phyloP scores from a whole-genome alignment of 106 monocot species.

The Iris macrosiphon region DNA sequence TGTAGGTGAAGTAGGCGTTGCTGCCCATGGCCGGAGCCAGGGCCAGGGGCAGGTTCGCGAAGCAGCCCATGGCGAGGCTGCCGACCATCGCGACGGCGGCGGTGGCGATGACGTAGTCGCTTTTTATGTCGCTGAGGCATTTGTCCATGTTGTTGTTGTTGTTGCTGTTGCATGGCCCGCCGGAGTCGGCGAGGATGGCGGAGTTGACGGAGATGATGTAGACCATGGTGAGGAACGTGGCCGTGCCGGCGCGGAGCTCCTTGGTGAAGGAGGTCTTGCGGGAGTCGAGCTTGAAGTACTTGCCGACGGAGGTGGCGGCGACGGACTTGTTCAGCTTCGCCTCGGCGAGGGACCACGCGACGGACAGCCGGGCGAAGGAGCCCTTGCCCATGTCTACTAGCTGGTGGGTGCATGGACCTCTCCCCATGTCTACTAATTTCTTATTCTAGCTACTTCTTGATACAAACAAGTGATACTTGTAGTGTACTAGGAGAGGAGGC shows the following conservation, averaged over 20 bases:
- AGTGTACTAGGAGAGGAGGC: too few relatives aligned
- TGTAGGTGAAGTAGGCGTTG: conserved; percentile 68
- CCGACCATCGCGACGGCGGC: conserved; percentile 21
- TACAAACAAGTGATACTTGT: too few relatives aligned
- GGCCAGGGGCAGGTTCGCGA: conserved; percentile 67
- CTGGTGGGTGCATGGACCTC: neutral
- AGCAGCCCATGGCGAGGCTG: conserved; percentile 40
- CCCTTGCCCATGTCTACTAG: conserved; percentile 1
- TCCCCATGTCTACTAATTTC: conserved; percentile 3
- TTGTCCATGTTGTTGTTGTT: conserved; percentile 13
- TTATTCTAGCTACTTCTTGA: neutral
- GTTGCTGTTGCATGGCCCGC: conserved; percentile 33
- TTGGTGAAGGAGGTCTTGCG: conserved; percentile 50
- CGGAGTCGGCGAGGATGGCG: conserved; percentile 57
- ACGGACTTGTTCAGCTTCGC: conserved; percentile 28
- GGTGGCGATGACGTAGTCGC: conserved; percentile 52
- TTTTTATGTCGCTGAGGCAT: conserved; percentile 24
- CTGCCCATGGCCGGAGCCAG: conserved; percentile 69
- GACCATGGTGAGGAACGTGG: conserved; percentile 71
- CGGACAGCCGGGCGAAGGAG: conserved; percentile 1
- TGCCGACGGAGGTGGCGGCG: conserved; percentile 20
- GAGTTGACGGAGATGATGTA: conserved; percentile 78
- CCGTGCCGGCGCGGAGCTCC: conserved; percentile 56
- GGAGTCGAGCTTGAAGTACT: conserved; percentile 51
- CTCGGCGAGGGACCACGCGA: conserved; percentile 5